Evolutionary conservation across 177 flowering plant genomes (phyloP).

Genomic region (Tripterygium wilfordii): DNA sequence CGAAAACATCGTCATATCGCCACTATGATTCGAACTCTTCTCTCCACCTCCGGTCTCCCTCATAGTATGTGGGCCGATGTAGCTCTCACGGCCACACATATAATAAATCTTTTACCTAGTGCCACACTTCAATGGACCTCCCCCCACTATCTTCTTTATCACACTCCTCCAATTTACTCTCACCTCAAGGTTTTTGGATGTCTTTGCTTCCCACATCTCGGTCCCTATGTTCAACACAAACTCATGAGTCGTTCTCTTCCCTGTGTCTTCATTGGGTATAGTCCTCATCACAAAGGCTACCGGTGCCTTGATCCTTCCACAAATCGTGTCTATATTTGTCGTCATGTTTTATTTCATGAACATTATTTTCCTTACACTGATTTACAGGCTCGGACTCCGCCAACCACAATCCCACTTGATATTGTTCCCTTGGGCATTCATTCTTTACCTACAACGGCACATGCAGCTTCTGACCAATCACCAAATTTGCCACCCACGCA

Average conservation of each 20-base stretch:
- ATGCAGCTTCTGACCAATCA: no score
- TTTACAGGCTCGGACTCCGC: no score
- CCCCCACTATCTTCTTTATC: background rate
- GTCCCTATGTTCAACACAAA: background rate
- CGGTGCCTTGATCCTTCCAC: background rate
- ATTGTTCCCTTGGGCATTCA: no score
- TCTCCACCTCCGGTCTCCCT: no score
- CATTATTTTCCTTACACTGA: background rate
- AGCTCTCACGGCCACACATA: no score
- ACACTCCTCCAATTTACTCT: background rate
- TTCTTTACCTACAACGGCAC: no score
- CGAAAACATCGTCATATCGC: no score
- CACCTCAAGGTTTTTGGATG: background rate
- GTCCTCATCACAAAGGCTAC: background rate
- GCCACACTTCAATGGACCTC: background rate
- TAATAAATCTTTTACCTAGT: no score
- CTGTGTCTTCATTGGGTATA: background rate
- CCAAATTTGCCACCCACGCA: no score
- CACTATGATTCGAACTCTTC: no score
- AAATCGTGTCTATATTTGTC: background rate
- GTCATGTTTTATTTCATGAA: background rate
- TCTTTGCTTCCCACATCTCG: background rate
- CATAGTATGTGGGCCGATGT: no score
- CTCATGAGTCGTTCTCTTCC: background rate
- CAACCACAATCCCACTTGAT: no score